Evolutionary conservation across 2,329 filamentous ascomycete genomes (phyloP), one percentile per base, ranked within the genome.

Genomic region (Endocalyx cinctus): DNA sequence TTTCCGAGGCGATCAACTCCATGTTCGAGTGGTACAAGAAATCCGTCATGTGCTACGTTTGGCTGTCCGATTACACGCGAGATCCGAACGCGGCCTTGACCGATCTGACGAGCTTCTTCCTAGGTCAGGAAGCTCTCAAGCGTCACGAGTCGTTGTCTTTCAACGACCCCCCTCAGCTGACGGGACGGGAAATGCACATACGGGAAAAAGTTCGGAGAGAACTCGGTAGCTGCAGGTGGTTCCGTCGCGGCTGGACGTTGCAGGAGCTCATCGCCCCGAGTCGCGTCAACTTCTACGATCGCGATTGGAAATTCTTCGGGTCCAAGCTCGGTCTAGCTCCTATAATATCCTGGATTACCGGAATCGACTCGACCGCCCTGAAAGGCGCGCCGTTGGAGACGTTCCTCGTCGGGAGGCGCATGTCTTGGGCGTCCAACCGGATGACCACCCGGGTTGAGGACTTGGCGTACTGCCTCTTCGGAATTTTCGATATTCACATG

Each of bases 31-130:
- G 42, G 35, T 51, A 48, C 32, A 15, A 33, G 10, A 16, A 35
- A 5, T 27, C 48, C 10, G 22, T 10, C 4, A 25, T 48, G 10
- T 51, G 48, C 33, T 50, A 41, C 25, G 43, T 38, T 2, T 48
- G 39, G 15, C 35, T 51, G 5, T 35, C 41, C 10, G 47, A 51
- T 27, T 28, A 63, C 40, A 60, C 57, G 60, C 42, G 52, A 60
- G 4, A n/a, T 28, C 32, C 16, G 10, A 27, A 35, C 14, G 10
- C 13, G 3, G 6, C 11, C 4, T 18, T 8, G 6, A 11, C 39
- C 4, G 14, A 28, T 11, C 10, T 11, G 13, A 19, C 10, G 14
- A 11, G 11, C 8, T 5, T 23, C 8, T 23, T 23, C 20, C 8
- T 8, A 8, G 20, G 8, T 8, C 20, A n/a, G 8, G 20, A 23